These are phyloP conservation scores for Typha latifolia DNA, from an alignment of 176 grass and related monocot species.

Conservation along the genomic window DNA sequence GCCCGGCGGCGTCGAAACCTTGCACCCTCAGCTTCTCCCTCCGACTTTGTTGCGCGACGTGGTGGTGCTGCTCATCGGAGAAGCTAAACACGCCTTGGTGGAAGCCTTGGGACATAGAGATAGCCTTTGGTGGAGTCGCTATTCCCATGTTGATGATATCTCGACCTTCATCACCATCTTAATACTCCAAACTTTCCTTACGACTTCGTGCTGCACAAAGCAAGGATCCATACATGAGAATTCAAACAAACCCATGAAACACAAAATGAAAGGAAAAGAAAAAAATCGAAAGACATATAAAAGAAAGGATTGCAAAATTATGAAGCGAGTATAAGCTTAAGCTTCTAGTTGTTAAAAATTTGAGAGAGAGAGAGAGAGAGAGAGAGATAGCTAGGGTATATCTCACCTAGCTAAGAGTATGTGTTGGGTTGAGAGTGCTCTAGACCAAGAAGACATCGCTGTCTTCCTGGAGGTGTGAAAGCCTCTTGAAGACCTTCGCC, in stretches of 20 bases:
- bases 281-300: too few relatives aligned
- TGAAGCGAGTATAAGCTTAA: too few relatives aligned
- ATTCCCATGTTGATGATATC: constrained; percentile 71
- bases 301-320: too few relatives aligned
- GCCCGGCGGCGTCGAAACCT: constrained; percentile 47
- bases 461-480: constrained; percentile 56
- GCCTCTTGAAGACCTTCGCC: constrained; percentile 36
- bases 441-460: constrained; percentile 67
- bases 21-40: constrained; percentile 88
- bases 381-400: too few relatives aligned
- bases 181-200: background rate
- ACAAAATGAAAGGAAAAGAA: too few relatives aligned
- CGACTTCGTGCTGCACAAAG: background rate
- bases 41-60: constrained; percentile 91
- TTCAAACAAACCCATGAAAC: too few relatives aligned
- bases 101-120: constrained; percentile 97
- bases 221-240: too few relatives aligned
- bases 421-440: background rate
- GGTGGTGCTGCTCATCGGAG: constrained; percentile 50
- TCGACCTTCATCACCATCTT: constrained; percentile 11
- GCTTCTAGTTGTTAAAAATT: too few relatives aligned
- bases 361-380: too few relatives aligned
- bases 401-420: too few relatives aligned
- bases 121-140: constrained; percentile 44
- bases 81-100: constrained; percentile 69